A percentile compares a stretch with the other conserved stretches of the same genome.
Evolutionary conservation across 2,329 filamentous ascomycete genomes (phyloP).

Genomic region (Diaporthe citri): DNA sequence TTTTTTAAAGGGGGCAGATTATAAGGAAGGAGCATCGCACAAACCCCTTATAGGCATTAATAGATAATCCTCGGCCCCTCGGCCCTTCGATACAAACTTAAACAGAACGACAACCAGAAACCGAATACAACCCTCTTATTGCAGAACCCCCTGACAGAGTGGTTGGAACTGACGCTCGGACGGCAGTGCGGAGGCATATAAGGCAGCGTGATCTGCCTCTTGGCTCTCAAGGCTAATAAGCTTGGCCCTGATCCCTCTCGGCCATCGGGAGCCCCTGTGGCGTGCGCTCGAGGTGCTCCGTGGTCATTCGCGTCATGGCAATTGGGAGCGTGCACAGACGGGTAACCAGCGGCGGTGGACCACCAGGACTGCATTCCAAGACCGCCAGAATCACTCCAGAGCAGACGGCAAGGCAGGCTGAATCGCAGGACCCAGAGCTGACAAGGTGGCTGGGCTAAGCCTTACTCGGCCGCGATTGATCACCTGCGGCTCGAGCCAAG

Average conservation of each 20-base stretch:
- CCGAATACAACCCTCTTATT: no score
- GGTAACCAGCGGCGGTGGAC: neutral
- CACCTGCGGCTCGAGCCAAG: conserved; percentile 27
- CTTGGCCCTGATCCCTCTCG: neutral
- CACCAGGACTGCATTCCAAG: neutral
- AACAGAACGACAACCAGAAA: no score
- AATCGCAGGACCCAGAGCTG: no score
- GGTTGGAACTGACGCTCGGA: conserved; percentile 14
- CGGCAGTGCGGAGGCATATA: neutral
- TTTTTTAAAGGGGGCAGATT: no score
- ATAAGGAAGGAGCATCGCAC: no score
- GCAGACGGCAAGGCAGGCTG: neutral
- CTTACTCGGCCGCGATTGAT: neutral
- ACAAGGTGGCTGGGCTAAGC: neutral
- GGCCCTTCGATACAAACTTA: no score
- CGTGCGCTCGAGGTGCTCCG: neutral
- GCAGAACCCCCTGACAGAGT: no score
- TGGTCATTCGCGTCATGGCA: neutral
- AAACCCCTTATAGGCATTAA: no score
- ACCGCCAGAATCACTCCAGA: neutral
- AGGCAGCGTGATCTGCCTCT: conserved; percentile 16
- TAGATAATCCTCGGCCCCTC: no score
- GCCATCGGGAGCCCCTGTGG: neutral
- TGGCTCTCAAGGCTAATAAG: conserved; percentile 1
- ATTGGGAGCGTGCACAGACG: neutral